Percentiles rank a stretch among this genome's conserved stretches.
Conservation (phyloP, 2,329 filamentous ascomycete genomes). For the Aspergillus awamori region DNA sequence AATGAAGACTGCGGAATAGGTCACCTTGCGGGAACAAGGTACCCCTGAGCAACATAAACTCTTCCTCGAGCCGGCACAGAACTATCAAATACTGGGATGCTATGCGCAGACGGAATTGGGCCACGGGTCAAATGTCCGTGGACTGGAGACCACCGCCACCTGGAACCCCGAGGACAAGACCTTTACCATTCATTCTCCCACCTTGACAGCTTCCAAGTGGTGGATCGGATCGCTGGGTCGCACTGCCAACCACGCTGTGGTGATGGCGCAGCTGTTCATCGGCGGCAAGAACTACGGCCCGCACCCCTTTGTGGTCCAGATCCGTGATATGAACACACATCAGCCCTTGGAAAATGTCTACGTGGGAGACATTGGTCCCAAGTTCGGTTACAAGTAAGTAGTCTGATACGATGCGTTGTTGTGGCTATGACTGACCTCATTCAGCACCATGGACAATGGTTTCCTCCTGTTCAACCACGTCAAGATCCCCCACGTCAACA, state of each 20-base stretch:
- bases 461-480: conserved; percentile 76
- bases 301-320: conserved; percentile 77
- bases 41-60: conserved; percentile 73
- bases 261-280: conserved; percentile 76
- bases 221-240: conserved; percentile 80
- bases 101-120: conserved; percentile 82
- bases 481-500: conserved; percentile 73
- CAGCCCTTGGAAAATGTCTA: conserved; percentile 69
- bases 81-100: conserved; percentile 74
- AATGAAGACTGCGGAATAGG: conserved; percentile 42
- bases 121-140: conserved; percentile 75
- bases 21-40: conserved; percentile 71
- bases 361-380: conserved; percentile 79
- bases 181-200: conserved; percentile 73
- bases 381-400: conserved; percentile 70
- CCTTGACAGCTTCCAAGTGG: conserved; percentile 77
- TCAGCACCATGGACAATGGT: conserved; percentile 75
- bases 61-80: conserved; percentile 69
- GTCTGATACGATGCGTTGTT: not conserved
- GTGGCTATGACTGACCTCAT: conserved; percentile 7
- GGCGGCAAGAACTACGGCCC: conserved; percentile 70
- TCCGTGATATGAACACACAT: conserved; percentile 71
- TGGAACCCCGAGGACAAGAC: conserved; percentile 75
- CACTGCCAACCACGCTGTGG: conserved; percentile 74
- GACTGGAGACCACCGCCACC: conserved; percentile 71